Conservation (phyloP, 176 grass and related monocot species). For the Eleusine indica region DNA sequence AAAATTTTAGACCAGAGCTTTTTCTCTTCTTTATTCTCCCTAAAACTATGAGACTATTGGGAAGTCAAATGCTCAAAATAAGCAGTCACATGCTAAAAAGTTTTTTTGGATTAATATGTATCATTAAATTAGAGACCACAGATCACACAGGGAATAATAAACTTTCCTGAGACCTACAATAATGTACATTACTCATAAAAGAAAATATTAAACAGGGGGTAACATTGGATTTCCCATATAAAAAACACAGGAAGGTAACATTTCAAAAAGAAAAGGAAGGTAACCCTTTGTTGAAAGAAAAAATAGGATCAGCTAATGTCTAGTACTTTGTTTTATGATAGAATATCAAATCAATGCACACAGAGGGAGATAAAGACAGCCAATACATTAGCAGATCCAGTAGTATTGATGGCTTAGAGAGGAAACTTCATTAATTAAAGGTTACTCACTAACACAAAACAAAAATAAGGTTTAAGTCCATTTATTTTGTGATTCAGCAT, state of each 20-base stretch:
- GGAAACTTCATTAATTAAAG: neutral
- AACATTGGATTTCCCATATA: neutral
- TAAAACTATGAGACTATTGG: neutral
- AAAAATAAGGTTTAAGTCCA: neutral
- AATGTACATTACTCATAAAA: neutral
- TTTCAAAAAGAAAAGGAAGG: neutral
- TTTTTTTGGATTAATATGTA: neutral
- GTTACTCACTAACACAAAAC: neutral
- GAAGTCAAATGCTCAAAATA: neutral
- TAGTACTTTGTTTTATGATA: neutral
- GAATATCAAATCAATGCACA: neutral
- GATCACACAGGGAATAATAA: neutral
- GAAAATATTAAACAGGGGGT: neutral
- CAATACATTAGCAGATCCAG: constrained; percentile 1
- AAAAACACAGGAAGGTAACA: neutral
- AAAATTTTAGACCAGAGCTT: neutral
- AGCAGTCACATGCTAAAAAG: neutral
- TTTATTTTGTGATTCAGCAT: neutral
- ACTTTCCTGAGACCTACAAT: neutral
- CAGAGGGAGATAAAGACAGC: neutral
- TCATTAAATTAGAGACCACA: neutral
- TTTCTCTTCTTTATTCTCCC: neutral
- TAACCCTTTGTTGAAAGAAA: neutral
- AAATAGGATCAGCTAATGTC: neutral
- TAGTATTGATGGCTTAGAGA: neutral